Conservation (phyloP, 1,284 basidiomycete genomes). For the Coniferiporia weirii region DNA sequence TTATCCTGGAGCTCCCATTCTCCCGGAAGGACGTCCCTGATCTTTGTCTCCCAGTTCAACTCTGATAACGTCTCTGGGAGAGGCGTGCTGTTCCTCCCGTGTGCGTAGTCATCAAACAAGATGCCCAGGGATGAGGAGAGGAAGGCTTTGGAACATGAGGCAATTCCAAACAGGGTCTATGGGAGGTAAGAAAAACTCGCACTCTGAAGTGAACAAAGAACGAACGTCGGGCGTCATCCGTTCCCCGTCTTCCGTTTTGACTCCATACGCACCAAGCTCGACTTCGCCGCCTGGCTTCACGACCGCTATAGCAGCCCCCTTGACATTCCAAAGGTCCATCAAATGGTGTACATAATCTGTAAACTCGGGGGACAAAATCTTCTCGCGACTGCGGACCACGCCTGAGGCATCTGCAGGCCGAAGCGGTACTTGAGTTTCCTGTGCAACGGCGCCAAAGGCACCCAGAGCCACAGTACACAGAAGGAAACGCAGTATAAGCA, state of each 20-base stretch:
- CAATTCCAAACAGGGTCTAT: constrained; percentile 38
- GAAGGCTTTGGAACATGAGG: constrained; percentile 43
- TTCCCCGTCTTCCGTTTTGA: constrained; percentile 28
- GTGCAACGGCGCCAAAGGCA: no score
- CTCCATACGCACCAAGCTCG: constrained; percentile 19
- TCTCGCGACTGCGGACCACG: not conserved
- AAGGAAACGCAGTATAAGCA: not conserved
- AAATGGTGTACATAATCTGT: constrained; percentile 2
- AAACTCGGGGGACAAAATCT: constrained; percentile 1
- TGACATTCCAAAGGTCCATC: constrained; percentile 12
- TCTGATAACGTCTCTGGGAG: constrained; percentile 24
- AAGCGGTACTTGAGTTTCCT: not conserved
- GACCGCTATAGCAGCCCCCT: constrained; percentile 7
- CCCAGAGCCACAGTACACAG: not conserved
- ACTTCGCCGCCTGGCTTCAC: constrained; percentile 11
- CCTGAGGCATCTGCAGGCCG: no score
- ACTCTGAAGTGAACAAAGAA: not conserved
- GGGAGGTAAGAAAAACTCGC: not conserved
- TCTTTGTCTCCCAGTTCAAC: constrained; percentile 35
- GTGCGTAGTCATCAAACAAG: constrained; percentile 30
- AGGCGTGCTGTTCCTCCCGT: constrained; percentile 26
- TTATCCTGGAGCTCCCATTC: constrained; percentile 36
- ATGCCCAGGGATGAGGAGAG: constrained; percentile 34
- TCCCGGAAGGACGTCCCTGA: constrained; percentile 34
- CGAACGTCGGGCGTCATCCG: constrained; percentile 28